These are phyloP conservation scores for Lachancea sp. DNA, from an alignment of 805 yeast species.

Conservation along the genomic window DNA sequence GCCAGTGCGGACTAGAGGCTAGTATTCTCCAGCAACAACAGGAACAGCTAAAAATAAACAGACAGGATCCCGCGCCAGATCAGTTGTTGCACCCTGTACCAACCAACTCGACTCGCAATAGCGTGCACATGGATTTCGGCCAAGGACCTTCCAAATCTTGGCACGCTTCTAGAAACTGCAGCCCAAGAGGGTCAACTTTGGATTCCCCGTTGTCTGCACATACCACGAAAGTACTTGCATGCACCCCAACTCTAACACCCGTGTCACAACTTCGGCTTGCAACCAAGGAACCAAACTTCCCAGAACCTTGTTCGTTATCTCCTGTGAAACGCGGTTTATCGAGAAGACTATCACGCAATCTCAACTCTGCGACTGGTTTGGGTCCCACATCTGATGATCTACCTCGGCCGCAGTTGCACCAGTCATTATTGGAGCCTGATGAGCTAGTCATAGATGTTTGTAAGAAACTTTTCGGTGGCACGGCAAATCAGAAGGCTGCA, in stretches of 20 bases:
- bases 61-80: not conserved
- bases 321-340: slow-evolving; percentile 3
- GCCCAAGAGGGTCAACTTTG: slow-evolving; percentile 3
- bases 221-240: not conserved
- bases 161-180: slow-evolving; percentile 6
- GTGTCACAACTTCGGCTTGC: slow-evolving; percentile 3
- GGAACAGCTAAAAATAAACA: not conserved
- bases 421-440: slow-evolving; percentile 26
- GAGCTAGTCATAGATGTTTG: slow-evolving; percentile 24
- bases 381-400: not conserved
- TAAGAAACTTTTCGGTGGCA: slow-evolving; percentile 22
- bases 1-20: slow-evolving; percentile 4
- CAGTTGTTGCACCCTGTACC: slow-evolving; percentile 4
- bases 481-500: slow-evolving; percentile 21
- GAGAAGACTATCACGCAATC: not conserved
- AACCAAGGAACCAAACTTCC: not conserved
- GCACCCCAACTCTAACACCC: slow-evolving; percentile 1
- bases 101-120: not conserved
- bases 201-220: slow-evolving; percentile 1
- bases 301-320: slow-evolving; percentile 1
- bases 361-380: not conserved
- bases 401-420: slow-evolving; percentile 2
- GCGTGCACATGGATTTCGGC: not conserved
- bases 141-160: not conserved
- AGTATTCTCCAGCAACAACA: not conserved